Conservation (phyloP, 2,329 filamentous ascomycete species). For the Fonsecaea erecta region DNA sequence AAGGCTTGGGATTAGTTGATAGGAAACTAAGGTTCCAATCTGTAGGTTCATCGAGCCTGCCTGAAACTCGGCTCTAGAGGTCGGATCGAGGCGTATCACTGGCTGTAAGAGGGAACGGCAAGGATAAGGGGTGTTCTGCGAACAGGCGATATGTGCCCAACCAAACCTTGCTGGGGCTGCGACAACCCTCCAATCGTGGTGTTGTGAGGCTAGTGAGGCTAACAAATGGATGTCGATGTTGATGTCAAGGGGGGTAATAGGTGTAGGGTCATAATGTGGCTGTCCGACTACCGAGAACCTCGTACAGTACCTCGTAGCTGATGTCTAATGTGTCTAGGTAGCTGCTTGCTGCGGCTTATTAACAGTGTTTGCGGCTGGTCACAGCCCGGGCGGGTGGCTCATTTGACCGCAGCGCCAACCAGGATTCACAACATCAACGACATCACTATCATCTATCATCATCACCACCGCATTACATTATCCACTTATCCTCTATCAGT, state of each 20-base stretch:
- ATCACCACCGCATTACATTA: not conserved
- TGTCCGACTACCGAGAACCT: too few species aligned
- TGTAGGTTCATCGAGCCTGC: not conserved
- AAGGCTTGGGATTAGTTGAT: slow-evolving; percentile 17
- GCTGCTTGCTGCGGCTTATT: too few species aligned
- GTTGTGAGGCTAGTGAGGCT: too few species aligned
- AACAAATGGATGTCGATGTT: too few species aligned
- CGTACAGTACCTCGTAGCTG: too few species aligned
- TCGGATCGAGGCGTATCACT: not conserved
- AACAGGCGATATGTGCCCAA: too few species aligned
- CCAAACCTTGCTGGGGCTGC: not conserved
- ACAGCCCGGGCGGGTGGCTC: not conserved
- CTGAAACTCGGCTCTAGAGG: not conserved
- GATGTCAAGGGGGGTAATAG: too few species aligned
- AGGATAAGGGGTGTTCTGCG: not conserved
- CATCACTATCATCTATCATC: not conserved
- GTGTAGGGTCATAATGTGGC: too few species aligned
- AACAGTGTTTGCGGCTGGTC: not conserved
- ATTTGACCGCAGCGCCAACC: not conserved
- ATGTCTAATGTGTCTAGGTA: too few species aligned
- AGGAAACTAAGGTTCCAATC: not conserved
- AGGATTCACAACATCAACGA: not conserved
- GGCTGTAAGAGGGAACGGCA: not conserved
- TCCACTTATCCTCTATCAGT: slow-evolving; percentile 1
- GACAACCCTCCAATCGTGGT: not conserved